Base-by-base conservation (phyloP, 306 rosid species). In the Cucumis melo region DNA sequence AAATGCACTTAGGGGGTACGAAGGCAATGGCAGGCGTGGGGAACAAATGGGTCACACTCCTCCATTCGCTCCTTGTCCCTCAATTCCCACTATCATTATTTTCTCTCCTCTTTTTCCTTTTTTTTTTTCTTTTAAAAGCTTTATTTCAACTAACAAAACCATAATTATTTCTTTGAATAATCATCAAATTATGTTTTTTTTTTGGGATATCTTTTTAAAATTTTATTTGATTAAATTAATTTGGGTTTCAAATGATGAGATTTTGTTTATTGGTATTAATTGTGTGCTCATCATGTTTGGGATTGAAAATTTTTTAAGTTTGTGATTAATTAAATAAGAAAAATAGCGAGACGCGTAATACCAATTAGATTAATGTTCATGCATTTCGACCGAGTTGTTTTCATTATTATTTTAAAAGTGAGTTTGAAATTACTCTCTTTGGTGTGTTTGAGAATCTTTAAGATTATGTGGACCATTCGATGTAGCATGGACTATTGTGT, bases 41-140 rank as follows among this genome's bases (percentile, higher is more conserved):
- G 84, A 75, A 78, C 93, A 83, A 62, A 66, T 81, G 92, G 90
- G 92, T 67, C 92, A 88, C 80, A 75, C 53, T 13, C 73, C 73
- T 65, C 73, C 73, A 65, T 64, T 39, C 48, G n/a, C n/a, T 8
- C 46, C 48, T 9, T 36, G 24, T 36, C 46, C 51, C 73, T 65
- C 73, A 39, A 14, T 66, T 8, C 73, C 73, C 73, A 66, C 73
- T 66, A 20, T 10, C 54, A 66, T 41, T 1, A 66, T 41, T 1
- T 66, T 44, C 15, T 34, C 19, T 41, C n/a, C n/a, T n/a, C n/a
- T n/a, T n/a, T 41, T 39, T 2, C 9, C 10, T 9, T 12, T 23
- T 11, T 59, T 11, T 4, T 41, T 41, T 38, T 19, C 5, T 12
- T 24, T 23, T 11, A 0, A 1, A 32, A 3, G 29, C 1, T 32